These are phyloP conservation scores for Pseudevernia furfuracea DNA, from an alignment of 495 filamentous ascomycete species.

Conservation along the genomic window DNA sequence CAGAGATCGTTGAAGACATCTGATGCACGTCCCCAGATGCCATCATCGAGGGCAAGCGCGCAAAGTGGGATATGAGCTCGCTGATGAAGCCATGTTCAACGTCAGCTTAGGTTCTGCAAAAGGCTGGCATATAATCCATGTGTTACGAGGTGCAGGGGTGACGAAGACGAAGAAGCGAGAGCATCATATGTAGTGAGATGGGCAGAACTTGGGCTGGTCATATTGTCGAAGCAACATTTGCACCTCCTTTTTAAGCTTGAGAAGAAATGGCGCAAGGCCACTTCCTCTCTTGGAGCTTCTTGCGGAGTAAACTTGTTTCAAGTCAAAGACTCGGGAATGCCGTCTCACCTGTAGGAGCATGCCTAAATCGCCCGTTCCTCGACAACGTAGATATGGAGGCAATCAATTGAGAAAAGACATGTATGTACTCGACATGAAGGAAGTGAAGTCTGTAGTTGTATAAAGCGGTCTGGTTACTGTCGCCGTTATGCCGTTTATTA, in stretches of 20 bases:
- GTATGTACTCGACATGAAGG: neutral
- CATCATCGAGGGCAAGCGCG: slow-evolving; percentile 41
- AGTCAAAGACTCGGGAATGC: neutral
- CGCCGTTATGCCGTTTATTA: neutral
- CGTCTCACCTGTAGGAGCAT: slow-evolving; percentile 3
- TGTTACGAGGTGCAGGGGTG: neutral
- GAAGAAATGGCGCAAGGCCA: neutral
- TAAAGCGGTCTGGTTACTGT: neutral
- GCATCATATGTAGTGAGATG: neutral
- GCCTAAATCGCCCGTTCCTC: neutral
- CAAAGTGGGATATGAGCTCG: slow-evolving; percentile 41
- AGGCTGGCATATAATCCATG: neutral
- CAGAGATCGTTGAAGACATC: slow-evolving; percentile 23
- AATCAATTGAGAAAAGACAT: neutral
- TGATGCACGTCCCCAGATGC: slow-evolving; percentile 42
- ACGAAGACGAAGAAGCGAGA: neutral
- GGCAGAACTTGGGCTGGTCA: neutral
- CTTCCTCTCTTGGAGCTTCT: neutral
- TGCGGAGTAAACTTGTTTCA: neutral
- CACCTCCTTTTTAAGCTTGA: neutral
- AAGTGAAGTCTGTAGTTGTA: neutral
- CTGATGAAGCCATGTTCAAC: slow-evolving; percentile 44
- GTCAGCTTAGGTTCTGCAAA: slow-evolving; percentile 24
- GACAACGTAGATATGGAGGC: neutral
- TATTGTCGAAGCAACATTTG: neutral